Percentiles rank a stretch among this genome's conserved stretches.
phyloP scores from a whole-genome alignment of 2,329 filamentous ascomycete species.

The Lithohypha guttulata region DNA sequence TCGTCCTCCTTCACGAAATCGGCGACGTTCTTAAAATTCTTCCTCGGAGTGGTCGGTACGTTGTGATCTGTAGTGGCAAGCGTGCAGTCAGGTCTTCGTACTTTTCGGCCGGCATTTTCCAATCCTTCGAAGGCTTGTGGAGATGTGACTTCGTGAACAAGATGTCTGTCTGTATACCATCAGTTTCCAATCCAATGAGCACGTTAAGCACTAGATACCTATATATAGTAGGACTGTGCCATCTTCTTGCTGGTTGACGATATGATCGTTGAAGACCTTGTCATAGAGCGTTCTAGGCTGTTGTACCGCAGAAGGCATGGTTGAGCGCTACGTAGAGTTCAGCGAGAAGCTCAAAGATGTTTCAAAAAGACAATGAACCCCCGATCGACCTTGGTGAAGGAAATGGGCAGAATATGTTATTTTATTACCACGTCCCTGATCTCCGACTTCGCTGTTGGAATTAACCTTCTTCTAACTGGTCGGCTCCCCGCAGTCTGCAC shows the following conservation, averaged over 20 bases:
- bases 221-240: constrained; percentile 91
- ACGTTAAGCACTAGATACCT: constrained; percentile 51
- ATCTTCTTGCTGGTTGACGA: constrained; percentile 90
- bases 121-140: constrained; percentile 98
- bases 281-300: constrained; percentile 83
- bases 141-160: constrained; percentile 97
- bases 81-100: constrained; percentile 91
- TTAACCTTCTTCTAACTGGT: no score
- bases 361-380: background rate
- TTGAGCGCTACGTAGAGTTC: no score
- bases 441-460: no score
- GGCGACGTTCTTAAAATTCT: constrained; percentile 85
- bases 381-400: no score
- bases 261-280: constrained; percentile 90
- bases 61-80: constrained; percentile 98
- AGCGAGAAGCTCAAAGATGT: no score
- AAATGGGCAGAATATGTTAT: no score
- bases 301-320: constrained; percentile 64
- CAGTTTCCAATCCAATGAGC: no score
- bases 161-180: constrained; percentile 62
- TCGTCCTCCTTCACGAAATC: constrained; percentile 93
- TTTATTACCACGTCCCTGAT: no score
- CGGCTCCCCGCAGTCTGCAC: no score
- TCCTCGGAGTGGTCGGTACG: constrained; percentile 81
- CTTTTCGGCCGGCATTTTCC: constrained; percentile 74